Base-by-base conservation (phyloP, 352 stramenopile species). In the Saprolegnia parasitica region DNA sequence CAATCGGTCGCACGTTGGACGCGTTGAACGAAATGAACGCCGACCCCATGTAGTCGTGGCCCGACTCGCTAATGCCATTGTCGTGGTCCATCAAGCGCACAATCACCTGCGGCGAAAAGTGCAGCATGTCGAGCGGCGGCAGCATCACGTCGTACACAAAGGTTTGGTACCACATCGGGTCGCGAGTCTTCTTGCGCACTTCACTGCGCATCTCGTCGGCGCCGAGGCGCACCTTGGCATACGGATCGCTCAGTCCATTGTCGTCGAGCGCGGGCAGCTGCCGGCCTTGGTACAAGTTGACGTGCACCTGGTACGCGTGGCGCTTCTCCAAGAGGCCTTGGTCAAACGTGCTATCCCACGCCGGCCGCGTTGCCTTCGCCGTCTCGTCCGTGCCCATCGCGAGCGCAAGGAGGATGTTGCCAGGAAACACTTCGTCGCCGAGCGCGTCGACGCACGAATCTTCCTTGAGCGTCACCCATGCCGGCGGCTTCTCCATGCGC, bases 131-230 rank as follows among this genome's bases (percentile, higher is more conserved):
- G 4, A 89, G 73, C 11, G 86, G 81, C 4, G 86, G 86, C 35
- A 96, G 67, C 49, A 91, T 90, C 23, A 95, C 84, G 54, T 95
- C 84, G 42, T 95, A 96, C 74, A 89, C 87, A 16, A 95, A 64
- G 5, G 86, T 96, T 72, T 96, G 81, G 75, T 96, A 96, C 74
- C 78, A 96, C n/a, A 89, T 68, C 15, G 88, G 87, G 68, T 96
- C 85, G 64, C 83, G 71, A 1, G 87, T 96, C 71, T 87, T 88
- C 64, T 81, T 83, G 74, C 93, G 90, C 21, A 82, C 80, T 13
- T 79, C 80, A 0, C 84, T 91, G 56, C 84, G 70, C 63, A 91
- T 90, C 57, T 96, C 90, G 42, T 90, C 83, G 5, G 84, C 84
- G 80, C 91, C 86, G 66, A 87, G 93, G 32, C 81, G 81, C 15